A percentile compares a stretch with the other conserved stretches of the same genome.
phyloP scores from a whole-genome alignment of 768 basidiomycete species.

The Panellus pusillus region DNA sequence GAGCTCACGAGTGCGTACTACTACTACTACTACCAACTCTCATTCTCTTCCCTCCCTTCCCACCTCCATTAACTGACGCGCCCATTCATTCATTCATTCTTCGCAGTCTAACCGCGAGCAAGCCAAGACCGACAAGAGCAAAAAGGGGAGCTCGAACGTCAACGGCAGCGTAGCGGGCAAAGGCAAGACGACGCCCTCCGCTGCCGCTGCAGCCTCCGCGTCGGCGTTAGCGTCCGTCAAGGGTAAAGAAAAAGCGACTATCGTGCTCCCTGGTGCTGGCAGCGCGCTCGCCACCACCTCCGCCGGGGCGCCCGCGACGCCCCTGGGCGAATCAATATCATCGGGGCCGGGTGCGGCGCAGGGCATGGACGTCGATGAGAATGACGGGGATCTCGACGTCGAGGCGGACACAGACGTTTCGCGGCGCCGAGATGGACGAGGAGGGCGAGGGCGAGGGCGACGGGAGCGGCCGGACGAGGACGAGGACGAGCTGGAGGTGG shows the following conservation, averaged over 20 bases:
- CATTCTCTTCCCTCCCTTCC: not conserved
- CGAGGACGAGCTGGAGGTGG: constrained; percentile 34
- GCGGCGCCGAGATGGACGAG: constrained; percentile 11
- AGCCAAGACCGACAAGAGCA: constrained; percentile 61
- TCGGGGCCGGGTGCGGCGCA: constrained; percentile 26
- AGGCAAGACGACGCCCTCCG: constrained; percentile 21
- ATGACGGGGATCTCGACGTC: constrained; percentile 19
- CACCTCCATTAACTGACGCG: too few species aligned
- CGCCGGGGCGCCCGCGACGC: constrained; percentile 5
- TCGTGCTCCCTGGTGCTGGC: constrained; percentile 28
- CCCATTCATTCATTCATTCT: too few species aligned
- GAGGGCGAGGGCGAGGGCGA: constrained; percentile 28
- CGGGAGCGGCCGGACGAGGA: constrained; percentile 22
- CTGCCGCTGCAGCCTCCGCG: constrained; percentile 20
- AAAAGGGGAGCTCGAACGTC: constrained; percentile 33
- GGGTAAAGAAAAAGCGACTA: constrained; percentile 35
- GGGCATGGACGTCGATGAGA: constrained; percentile 33
- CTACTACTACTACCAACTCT: too few species aligned
- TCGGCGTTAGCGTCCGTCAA: constrained; percentile 22
- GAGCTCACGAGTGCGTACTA: constrained; percentile 60
- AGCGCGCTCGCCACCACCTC: constrained; percentile 25
- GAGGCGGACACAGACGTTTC: constrained; percentile 30
- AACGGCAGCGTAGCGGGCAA: constrained; percentile 12
- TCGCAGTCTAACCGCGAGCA: constrained; percentile 66
- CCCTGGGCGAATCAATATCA: constrained; percentile 29